phyloP scores from a whole-genome alignment of 2,329 filamentous ascomycete genomes.

The Ambrosiella cleistominuta region DNA sequence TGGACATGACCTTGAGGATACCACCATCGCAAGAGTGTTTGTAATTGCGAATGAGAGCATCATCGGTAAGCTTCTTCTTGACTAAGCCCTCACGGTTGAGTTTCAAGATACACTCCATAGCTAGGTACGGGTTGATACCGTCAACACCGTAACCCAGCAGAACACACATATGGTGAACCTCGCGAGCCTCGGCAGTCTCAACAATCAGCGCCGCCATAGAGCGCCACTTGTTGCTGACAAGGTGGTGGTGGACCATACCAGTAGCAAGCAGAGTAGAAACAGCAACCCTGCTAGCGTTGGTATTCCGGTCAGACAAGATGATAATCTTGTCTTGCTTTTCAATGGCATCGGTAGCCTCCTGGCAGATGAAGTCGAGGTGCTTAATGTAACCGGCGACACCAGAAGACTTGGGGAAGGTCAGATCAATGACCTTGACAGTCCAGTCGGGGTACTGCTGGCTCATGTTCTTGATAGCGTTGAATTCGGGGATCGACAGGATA shows the following conservation, averaged over 20 bases:
- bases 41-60: slow-evolving; percentile 83
- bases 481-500: slow-evolving; percentile 74
- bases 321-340: slow-evolving; percentile 71
- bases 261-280: slow-evolving; percentile 78
- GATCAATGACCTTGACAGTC: slow-evolving; percentile 79
- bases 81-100: slow-evolving; percentile 86
- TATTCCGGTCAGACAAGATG: slow-evolving; percentile 75
- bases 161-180: slow-evolving; percentile 99
- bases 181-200: slow-evolving; percentile 87
- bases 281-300: slow-evolving; percentile 62
- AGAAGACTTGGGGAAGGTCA: slow-evolving; percentile 78
- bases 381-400: slow-evolving; percentile 71
- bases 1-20: slow-evolving; percentile 97
- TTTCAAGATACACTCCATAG: slow-evolving; percentile 93
- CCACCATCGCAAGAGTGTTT: slow-evolving; percentile 92
- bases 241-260: slow-evolving; percentile 85
- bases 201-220: slow-evolving; percentile 73
- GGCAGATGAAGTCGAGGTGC: slow-evolving; percentile 76
- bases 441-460: slow-evolving; percentile 54
- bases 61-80: slow-evolving; percentile 68
- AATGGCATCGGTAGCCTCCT: slow-evolving; percentile 68
- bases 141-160: slow-evolving; percentile 88
- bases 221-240: slow-evolving; percentile 91
- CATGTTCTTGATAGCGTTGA: slow-evolving; percentile 73
- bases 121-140: slow-evolving; percentile 84